Evolutionary conservation across 169 alveolate genomes (phyloP).

Genomic region (Babesia sp.): DNA sequence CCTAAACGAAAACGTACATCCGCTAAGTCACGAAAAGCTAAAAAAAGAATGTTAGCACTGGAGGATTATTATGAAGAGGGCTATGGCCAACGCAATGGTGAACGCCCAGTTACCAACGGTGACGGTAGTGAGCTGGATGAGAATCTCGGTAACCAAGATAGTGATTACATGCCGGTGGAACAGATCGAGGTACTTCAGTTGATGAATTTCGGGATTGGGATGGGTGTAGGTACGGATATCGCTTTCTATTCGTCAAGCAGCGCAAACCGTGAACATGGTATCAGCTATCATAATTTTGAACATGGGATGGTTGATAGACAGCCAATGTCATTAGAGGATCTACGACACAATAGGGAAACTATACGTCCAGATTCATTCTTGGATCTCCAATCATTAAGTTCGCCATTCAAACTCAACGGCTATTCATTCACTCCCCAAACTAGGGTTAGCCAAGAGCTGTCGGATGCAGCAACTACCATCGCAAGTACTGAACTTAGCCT

Average conservation of each 20-base stretch:
- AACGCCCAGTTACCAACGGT: not conserved
- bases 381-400: conserved; percentile 48
- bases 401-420: conserved; percentile 61
- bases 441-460: conserved; percentile 5
- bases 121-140: not conserved
- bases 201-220: conserved; percentile 61
- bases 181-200: conserved; percentile 53
- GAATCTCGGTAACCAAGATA: too few relatives aligned
- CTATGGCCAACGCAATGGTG: not conserved
- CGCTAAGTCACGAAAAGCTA: not conserved
- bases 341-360: conserved; percentile 32
- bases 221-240: conserved; percentile 53
- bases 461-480: conserved; percentile 49
- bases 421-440: conserved; percentile 59
- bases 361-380: conserved; percentile 6
- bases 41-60: conserved; percentile 16
- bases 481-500: conserved; percentile 53
- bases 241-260: conserved; percentile 21
- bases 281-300: conserved; percentile 37
- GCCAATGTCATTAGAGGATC: not conserved
- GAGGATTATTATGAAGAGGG: conserved; percentile 25
- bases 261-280: not conserved
- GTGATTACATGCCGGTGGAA: conserved; percentile 55
- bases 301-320: conserved; percentile 30
- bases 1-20: conserved; percentile 24